Evolutionary conservation across 2,329 filamentous ascomycete species (phyloP).

Genomic region (Aspergillus alliaceus): DNA sequence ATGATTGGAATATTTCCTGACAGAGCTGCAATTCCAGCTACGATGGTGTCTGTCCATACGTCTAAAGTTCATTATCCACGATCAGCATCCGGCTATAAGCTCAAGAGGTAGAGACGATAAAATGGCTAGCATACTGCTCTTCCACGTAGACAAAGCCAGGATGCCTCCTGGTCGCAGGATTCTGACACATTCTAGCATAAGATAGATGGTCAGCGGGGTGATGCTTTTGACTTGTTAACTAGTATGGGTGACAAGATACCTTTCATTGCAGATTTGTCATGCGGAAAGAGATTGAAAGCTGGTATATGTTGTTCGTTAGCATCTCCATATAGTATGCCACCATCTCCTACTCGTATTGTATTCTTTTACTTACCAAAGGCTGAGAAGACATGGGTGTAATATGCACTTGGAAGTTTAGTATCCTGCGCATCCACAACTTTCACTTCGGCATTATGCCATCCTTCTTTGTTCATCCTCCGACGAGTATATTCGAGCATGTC

Average conservation of each 20-base stretch:
- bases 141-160: constrained; percentile 38
- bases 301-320: neutral
- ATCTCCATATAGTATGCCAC: too few species aligned
- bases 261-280: constrained; percentile 39
- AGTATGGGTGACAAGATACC: too few species aligned
- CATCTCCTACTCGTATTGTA: too few species aligned
- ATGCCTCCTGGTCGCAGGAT: constrained; percentile 37
- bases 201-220: too few species aligned
- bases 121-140: constrained; percentile 24
- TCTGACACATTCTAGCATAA: constrained; percentile 28
- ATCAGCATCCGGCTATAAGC: neutral
- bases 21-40: constrained; percentile 26
- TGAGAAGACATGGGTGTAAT: constrained; percentile 48
- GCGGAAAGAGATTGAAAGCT: constrained; percentile 48
- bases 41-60: constrained; percentile 28
- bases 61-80: constrained; percentile 8
- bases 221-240: too few species aligned
- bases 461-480: constrained; percentile 40
- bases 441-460: constrained; percentile 50
- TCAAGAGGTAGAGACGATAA: neutral
- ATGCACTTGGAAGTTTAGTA: constrained; percentile 38
- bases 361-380: constrained; percentile 41
- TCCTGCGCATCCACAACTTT: constrained; percentile 51
- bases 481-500: constrained; percentile 45
- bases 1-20: constrained; percentile 28